Evolutionary conservation across 1,284 basidiomycete genomes (phyloP), one percentile per base, ranked within the genome.

Genomic region (Thelephora terrestris): DNA sequence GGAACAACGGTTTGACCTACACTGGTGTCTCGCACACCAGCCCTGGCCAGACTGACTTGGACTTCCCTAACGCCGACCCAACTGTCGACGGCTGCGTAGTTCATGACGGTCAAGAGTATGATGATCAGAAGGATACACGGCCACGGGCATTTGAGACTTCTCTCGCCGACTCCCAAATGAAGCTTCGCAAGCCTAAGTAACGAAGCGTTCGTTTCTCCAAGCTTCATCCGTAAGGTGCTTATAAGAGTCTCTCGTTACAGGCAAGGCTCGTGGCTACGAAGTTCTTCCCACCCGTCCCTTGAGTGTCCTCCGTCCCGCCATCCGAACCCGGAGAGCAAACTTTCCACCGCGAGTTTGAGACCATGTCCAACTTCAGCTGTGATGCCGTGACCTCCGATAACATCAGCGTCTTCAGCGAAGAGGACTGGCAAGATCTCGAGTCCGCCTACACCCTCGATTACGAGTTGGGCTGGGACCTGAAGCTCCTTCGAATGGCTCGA

Each of bases 251-350:
- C 3, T 32, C 14, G 7, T 32, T 12, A 12, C 29, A 32, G 29
- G 29, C 29, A 32, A 32, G 12, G 29, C 12, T 32, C 29, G 12
- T 14, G 12, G 29, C 14, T 14, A 32, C 29, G 7, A 32, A 32
- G 29, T 10, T 12, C 29, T 32, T n/a, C 12, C 29, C 29, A 32
- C 14, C 29, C 29, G 29, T 10, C 29, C 12, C 29, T 32, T 12
- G 29, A 32, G 29, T 12, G 64, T 45, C 58, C 51, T 43, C 59
- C 59, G 7, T 55, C 54, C 25, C 9, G 14, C n/a, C 61, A 63
- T 18, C 61, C 58, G 5, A 55, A 54, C 20, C 57, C 57, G 32
- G 53, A 52, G n/a, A 61, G 58, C 46, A 57, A 56, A 20, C 47
- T 52, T 2, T 63, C 62, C 2, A 32, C 29, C 29, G 14, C 7